These are phyloP conservation scores for Nitzschia sp. DNA, from an alignment of 108 stramenopile genomes.

Conservation along the genomic window DNA sequence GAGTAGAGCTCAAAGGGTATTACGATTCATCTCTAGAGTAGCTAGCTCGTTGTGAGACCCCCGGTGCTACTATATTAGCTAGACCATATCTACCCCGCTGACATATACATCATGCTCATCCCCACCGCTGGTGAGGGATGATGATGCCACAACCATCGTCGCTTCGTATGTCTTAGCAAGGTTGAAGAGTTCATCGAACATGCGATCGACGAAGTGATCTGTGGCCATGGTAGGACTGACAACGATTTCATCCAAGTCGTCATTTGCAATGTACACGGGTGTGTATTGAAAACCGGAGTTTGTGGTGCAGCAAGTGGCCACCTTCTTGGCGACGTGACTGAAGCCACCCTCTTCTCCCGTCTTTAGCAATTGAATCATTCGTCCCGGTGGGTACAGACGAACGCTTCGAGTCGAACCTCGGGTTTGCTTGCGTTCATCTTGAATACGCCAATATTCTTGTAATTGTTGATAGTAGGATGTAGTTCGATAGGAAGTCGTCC, in stretches of 20 bases:
- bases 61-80: no score
- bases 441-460: constrained; percentile 59
- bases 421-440: constrained; percentile 53
- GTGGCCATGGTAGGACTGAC: constrained; percentile 86
- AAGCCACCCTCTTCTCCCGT: constrained; percentile 69
- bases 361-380: constrained; percentile 82
- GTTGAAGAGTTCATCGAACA: constrained; percentile 60
- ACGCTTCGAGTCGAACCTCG: constrained; percentile 59
- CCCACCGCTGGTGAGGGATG: no score
- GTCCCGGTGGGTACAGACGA: constrained; percentile 76
- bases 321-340: constrained; percentile 44
- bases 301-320: constrained; percentile 69
- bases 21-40: no score
- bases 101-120: no score
- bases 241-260: constrained; percentile 86
- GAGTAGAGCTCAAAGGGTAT: no score
- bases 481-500: no score
- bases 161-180: constrained; percentile 32
- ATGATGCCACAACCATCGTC: no score
- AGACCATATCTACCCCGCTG: no score
- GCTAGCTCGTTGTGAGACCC: no score
- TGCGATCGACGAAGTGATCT: constrained; percentile 88
- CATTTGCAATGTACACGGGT: constrained; percentile 76
- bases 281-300: constrained; percentile 79
- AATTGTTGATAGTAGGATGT: constrained; percentile 75